Percentiles rank a stretch among this genome's conserved stretches.
phyloP scores from a whole-genome alignment of 1,139 yeast genomes.

The Nadsonia starkeyi-henricii region DNA sequence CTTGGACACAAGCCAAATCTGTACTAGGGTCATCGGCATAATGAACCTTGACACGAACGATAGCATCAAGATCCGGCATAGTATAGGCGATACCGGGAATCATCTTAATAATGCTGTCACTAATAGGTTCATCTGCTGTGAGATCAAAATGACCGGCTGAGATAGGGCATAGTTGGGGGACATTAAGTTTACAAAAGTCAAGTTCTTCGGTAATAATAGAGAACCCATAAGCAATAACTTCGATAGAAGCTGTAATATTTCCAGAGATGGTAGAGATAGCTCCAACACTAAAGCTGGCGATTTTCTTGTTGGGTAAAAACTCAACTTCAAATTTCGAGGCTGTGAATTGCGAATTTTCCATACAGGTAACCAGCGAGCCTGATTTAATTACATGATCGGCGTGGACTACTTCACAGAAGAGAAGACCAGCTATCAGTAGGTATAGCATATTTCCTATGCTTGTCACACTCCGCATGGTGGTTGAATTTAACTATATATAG shows the following conservation, averaged over 20 bases:
- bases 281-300: conserved; percentile 52
- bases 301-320: conserved; percentile 49
- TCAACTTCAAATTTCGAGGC: conserved; percentile 74
- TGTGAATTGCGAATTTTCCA: conserved; percentile 78
- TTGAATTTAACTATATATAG: background rate
- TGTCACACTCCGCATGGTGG: background rate
- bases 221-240: conserved; percentile 76
- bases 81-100: conserved; percentile 80
- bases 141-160: conserved; percentile 78
- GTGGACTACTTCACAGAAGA: conserved; percentile 1
- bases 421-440: background rate
- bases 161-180: conserved; percentile 58
- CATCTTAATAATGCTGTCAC: conserved; percentile 27
- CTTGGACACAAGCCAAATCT: conserved; percentile 85
- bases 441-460: background rate
- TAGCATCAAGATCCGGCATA: conserved; percentile 88
- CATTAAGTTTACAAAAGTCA: conserved; percentile 44
- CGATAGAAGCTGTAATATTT: conserved; percentile 51
- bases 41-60: conserved; percentile 62
- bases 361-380: conserved; percentile 78
- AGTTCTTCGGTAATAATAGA: conserved; percentile 42
- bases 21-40: conserved; percentile 27
- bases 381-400: conserved; percentile 34
- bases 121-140: conserved; percentile 30
- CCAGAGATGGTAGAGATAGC: conserved; percentile 75